These are phyloP conservation scores for Pythium vanterpoolii DNA, from an alignment of 352 stramenopile genomes.

Conservation along the genomic window DNA sequence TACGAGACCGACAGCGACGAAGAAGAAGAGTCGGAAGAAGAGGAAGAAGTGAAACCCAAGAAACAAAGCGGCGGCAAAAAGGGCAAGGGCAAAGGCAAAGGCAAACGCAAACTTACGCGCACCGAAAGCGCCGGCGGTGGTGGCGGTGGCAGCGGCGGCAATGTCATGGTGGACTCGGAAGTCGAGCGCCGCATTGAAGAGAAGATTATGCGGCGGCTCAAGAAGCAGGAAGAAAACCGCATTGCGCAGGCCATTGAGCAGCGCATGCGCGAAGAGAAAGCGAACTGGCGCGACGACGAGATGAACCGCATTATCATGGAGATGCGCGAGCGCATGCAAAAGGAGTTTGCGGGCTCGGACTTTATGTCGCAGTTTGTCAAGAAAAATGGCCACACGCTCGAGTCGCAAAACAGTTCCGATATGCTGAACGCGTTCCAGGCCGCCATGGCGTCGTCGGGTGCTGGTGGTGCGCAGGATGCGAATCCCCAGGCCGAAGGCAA, in stretches of 20 bases:
- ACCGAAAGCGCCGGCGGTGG: conserved; percentile 8
- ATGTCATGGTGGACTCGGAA: conserved; percentile 69
- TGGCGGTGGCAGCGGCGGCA: conserved; percentile 1
- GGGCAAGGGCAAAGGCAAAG: conserved; percentile 38
- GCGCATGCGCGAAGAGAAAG: conserved; percentile 79
- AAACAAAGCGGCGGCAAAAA: conserved; percentile 29
- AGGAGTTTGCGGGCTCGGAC: conserved; percentile 61
- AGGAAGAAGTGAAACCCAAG: conserved; percentile 68
- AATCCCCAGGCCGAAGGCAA: conserved; percentile 72
- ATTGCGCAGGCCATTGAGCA: conserved; percentile 82
- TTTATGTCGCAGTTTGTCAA: conserved; percentile 66
- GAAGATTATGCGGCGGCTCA: conserved; percentile 82
- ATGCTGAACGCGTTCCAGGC: conserved; percentile 36
- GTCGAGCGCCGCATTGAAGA: conserved; percentile 83
- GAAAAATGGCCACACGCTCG: conserved; percentile 47
- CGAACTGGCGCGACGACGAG: conserved; percentile 85
- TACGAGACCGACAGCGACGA: conserved; percentile 16
- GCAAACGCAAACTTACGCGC: conserved; percentile 25
- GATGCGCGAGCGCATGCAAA: conserved; percentile 84
- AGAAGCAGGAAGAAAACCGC: conserved; percentile 85
- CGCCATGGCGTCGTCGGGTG: conserved; percentile 22
- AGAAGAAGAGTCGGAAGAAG: conserved; percentile 29
- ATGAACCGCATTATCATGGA: conserved; percentile 91
- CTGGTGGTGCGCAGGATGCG: conserved; percentile 7
- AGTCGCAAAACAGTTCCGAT: conserved; percentile 22